Evolutionary conservation across 345 rosid genomes (phyloP), one percentile per base, ranked within the genome.

Genomic region (Lenwebbia sp.): DNA sequence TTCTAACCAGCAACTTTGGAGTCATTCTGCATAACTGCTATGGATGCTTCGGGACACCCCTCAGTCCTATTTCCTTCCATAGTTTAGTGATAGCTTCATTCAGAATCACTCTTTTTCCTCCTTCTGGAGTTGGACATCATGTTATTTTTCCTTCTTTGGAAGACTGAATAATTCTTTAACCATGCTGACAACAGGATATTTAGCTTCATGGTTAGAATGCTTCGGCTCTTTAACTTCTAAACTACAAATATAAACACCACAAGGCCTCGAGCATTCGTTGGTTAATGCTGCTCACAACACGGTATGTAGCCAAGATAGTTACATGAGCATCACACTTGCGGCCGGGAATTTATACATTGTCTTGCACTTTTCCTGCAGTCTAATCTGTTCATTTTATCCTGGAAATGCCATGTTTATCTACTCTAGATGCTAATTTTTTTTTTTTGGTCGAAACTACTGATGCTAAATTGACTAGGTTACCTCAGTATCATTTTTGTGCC

Each of bases 1-100:
- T 54, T 85, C 84, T 65, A 70, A 84, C 84, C 37, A 85, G 70
- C 74, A 52, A 86, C 49, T 86, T 52, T 65, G 87, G 84, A 40
- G 40, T 82, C 25, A 5, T 26, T 41, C 81, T 85, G 82, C 75
- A 3, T 5, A 55, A 49, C 40, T 56, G 49, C 83, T 9, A 40
- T 17, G n/a, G 37, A 17, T 82, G 85, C 82, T 55, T 30, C 13
- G 37, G 54, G 40, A 52, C 3, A 78, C 9, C 26, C 57, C 22
- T 81, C 26, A 21, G 53, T 81, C 58, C 83, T 6, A 7, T 49
- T 25, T 85, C 74, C 10, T 25, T 85, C 74, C 6, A 3, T n/a
- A 25, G 58, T 70, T 25, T 44, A 51, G 60, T 84, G 17, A 85
- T 50, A 28, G 82, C 37, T 21, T n/a, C 82, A 14, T 60, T 54